Evolutionary conservation across 306 rosid species (phyloP).

Genomic region (Cyamopsis tetragonoloba): DNA sequence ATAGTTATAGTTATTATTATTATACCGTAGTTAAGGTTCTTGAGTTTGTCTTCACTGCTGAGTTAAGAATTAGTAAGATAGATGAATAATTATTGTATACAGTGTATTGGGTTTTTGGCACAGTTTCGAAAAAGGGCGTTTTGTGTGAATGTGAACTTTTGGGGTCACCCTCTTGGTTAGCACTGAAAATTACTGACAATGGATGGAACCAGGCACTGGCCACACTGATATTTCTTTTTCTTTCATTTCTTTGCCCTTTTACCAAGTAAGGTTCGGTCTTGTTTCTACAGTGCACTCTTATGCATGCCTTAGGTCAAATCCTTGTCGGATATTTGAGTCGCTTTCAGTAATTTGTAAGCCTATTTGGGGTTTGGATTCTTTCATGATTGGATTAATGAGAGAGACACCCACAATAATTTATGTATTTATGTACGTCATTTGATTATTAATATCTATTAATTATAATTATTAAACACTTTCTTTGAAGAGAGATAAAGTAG

Average conservation of each 20-base stretch:
- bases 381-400: too few species aligned
- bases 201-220: slow-evolving; percentile 70
- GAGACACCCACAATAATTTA: too few species aligned
- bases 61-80: background rate
- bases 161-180: slow-evolving; percentile 17
- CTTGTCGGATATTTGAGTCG: slow-evolving; percentile 44
- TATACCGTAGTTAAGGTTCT: background rate
- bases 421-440: too few species aligned
- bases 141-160: slow-evolving; percentile 26
- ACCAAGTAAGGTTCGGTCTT: slow-evolving; percentile 15
- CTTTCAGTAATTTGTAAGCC: slow-evolving; percentile 19
- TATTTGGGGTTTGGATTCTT: too few species aligned
- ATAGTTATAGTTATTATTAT: too few species aligned
- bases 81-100: too few species aligned
- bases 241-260: slow-evolving; percentile 30
- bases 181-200: slow-evolving; percentile 42
- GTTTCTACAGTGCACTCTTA: slow-evolving; percentile 32
- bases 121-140: slow-evolving; percentile 19
- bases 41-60: background rate
- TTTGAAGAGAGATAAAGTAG: too few species aligned
- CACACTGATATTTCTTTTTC: slow-evolving; percentile 17
- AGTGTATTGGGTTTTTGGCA: too few species aligned
- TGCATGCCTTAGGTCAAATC: slow-evolving; percentile 49
- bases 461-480: too few species aligned
- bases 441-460: too few species aligned